Evolutionary conservation across 345 rosid species (phyloP), one percentile per base, ranked within the genome.

Genomic region (Crucihimalaya himalaica): DNA sequence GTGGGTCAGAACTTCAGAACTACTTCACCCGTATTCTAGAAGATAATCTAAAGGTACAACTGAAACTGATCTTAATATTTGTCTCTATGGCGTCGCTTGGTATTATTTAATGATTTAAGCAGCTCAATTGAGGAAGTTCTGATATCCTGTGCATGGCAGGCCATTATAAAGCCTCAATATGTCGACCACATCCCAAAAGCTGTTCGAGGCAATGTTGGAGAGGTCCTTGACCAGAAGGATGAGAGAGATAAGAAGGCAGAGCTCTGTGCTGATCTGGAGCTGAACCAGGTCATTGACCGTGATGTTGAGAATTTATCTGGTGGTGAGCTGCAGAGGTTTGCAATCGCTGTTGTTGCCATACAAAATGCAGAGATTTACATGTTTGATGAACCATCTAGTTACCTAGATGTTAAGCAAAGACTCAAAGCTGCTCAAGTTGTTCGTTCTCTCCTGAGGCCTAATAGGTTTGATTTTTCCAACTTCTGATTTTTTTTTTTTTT

Each of bases 331-430:
- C 99, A 92, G 86, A 88, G 97, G 66, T 96, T 96, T 86, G 98
- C 97, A 39, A 92, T 96, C 61, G 99, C 98, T 18, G 98, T 89
- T 65, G 96, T 92, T 77, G 94, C 92, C 47, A 82, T 96, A 80
- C 97, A 96, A 76, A 89, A 83, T 84, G 99, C 98, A n/a, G 99
- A 96, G 79, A 92, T 96, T 46, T 96, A 90, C 78, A 96, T 96
- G 99, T 96, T 96, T 81, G 99, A 96, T 76, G 99, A 96, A 54
- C 99, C 99, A 50, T 96, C 99, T 35, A 96, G 99, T 83, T 96
- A 90, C 83, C 97, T 96, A 34, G 99, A 96, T 88, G 99, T 96
- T 56, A 92, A 88, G 65, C 99, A 96, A 85, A 87, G 99, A 83
- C 94, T 96, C 58, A 96, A 92, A 83, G 98, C 99, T 45, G 97